Evolutionary conservation across 2,329 filamentous ascomycete genomes (phyloP).

Genomic region (Talaromyces sp.): DNA sequence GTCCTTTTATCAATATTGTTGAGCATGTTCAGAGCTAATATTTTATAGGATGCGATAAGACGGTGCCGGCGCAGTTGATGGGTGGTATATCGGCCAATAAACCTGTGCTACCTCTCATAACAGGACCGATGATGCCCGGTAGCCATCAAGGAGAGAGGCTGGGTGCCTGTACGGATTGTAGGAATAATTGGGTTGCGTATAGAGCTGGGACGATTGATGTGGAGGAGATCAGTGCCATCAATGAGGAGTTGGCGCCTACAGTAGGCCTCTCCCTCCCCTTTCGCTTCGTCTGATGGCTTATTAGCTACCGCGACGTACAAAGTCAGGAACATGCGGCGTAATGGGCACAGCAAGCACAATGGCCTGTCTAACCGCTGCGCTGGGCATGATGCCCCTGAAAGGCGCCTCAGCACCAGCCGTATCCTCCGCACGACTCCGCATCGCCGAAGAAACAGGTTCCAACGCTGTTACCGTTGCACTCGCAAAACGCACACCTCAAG

Average conservation of each 20-base stretch:
- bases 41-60: slow-evolving; percentile 66
- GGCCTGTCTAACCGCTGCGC: slow-evolving; percentile 51
- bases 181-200: slow-evolving; percentile 69
- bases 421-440: slow-evolving; percentile 48
- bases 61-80: slow-evolving; percentile 70
- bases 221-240: slow-evolving; percentile 66
- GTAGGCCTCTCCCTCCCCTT: slow-evolving; percentile 36
- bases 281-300: background rate
- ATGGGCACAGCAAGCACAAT: slow-evolving; percentile 58
- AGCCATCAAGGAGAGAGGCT: slow-evolving; percentile 61
- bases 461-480: slow-evolving; percentile 46
- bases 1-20: background rate
- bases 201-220: slow-evolving; percentile 64
- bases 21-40: background rate
- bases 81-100: slow-evolving; percentile 72
- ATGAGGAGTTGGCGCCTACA: slow-evolving; percentile 69
- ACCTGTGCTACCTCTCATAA: slow-evolving; percentile 64
- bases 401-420: slow-evolving; percentile 54
- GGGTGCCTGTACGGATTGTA: slow-evolving; percentile 70
- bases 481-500: slow-evolving; percentile 41
- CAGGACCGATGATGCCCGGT: slow-evolving; percentile 72
- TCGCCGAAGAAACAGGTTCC: slow-evolving; percentile 54
- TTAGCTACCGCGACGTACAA: background rate
- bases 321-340: slow-evolving; percentile 54
- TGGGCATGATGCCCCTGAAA: slow-evolving; percentile 52